A percentile compares a stretch with the other conserved stretches of the same genome.
Evolutionary conservation across 768 basidiomycete genomes (phyloP).

Genomic region (Podaxis sp.): DNA sequence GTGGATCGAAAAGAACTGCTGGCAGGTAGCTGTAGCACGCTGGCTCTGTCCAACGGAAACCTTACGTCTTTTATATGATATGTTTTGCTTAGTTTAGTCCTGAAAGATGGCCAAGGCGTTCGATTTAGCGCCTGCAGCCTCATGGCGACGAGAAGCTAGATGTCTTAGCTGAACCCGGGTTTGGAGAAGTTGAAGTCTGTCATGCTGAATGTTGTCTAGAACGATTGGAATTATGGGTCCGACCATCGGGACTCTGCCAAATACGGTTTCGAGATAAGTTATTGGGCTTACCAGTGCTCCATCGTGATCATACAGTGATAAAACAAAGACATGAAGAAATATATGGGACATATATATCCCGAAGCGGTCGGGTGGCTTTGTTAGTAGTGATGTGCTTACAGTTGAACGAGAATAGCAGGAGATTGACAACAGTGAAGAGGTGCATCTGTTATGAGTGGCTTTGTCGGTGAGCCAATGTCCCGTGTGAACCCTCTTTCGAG

Average conservation of each 20-base stretch:
- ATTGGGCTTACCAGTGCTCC: too few species aligned
- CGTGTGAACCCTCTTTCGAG: too few species aligned
- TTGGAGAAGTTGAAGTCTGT: not conserved
- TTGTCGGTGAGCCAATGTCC: too few species aligned
- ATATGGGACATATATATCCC: too few species aligned
- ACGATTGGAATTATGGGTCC: not conserved
- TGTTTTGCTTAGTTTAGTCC: not conserved
- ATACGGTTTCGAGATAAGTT: too few species aligned
- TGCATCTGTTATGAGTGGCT: too few species aligned
- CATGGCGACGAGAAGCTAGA: not conserved
- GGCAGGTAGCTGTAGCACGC: not conserved
- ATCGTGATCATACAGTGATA: too few species aligned
- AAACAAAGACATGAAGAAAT: too few species aligned
- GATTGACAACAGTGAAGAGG: not conserved
- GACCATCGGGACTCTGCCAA: not conserved
- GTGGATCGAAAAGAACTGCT: not conserved
- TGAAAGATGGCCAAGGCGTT: not conserved
- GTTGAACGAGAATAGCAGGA: not conserved
- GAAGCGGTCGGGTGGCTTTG: not conserved
- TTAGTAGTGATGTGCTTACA: not conserved
- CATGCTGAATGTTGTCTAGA: not conserved
- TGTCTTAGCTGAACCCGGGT: too few species aligned
- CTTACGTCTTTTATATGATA: not conserved
- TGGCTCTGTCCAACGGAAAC: not conserved
- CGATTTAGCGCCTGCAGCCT: not conserved